A percentile compares a stretch with the other conserved stretches of the same genome.
phyloP scores from a whole-genome alignment of 164 flowering plant genomes.

The Dillenia suffruticosa region DNA sequence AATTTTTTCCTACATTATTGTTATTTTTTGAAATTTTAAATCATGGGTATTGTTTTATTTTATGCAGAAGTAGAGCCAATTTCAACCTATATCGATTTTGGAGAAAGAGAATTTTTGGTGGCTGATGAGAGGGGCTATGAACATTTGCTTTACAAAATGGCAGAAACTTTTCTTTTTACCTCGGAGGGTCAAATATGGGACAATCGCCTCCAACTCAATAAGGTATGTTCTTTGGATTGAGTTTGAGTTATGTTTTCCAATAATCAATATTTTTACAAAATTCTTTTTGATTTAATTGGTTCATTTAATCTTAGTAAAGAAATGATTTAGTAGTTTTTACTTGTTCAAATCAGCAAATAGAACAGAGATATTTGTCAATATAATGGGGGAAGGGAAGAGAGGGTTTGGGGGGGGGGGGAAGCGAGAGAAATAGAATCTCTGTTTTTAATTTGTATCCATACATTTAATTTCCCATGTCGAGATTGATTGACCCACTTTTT shows the following conservation, averaged over 20 bases:
- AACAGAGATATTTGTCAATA: not conserved
- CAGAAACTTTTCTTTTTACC: slow-evolving; percentile 58
- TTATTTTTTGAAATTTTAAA: not conserved
- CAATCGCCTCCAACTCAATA: slow-evolving; percentile 69
- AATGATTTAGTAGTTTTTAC: not conserved
- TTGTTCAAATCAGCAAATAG: slow-evolving; percentile 19
- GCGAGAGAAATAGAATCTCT: slow-evolving; percentile 7
- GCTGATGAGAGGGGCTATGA: slow-evolving; percentile 93
- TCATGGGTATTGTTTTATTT: slow-evolving; percentile 3
- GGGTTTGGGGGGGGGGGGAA: not conserved
- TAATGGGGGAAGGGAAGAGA: not conserved
- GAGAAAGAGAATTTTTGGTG: slow-evolving; percentile 75
- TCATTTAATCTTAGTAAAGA: not conserved
- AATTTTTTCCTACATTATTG: not conserved
- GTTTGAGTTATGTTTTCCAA: not conserved
- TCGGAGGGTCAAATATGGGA: slow-evolving; percentile 63
- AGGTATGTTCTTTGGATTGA: slow-evolving; percentile 34
- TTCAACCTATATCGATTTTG: slow-evolving; percentile 73
- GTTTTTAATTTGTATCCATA: slow-evolving; percentile 15
- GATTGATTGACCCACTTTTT: slow-evolving; percentile 28
- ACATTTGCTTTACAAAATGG: slow-evolving; percentile 65
- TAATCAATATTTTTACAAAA: too few relatives aligned
- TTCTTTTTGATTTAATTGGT: not conserved
- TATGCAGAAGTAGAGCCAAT: slow-evolving; percentile 88
- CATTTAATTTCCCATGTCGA: slow-evolving; percentile 9